These are phyloP conservation scores for Chloromonas sp. DNA, from an alignment of 163 green algal species.

Conservation along the genomic window DNA sequence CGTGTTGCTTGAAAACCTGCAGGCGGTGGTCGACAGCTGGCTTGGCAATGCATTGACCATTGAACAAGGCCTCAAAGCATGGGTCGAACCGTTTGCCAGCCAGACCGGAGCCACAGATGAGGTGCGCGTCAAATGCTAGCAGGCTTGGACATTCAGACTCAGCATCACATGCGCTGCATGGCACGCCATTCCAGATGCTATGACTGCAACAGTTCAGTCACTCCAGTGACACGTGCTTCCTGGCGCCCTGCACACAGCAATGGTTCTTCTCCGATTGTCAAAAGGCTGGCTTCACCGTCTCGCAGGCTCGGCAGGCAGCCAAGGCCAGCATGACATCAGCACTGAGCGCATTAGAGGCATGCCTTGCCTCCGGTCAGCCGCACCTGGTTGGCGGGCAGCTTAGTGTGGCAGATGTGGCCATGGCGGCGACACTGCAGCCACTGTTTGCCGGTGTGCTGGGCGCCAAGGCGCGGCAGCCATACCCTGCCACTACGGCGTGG, in stretches of 20 bases:
- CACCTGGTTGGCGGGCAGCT: conserved; percentile 2
- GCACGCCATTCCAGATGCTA: too few relatives aligned
- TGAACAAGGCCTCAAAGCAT: not conserved
- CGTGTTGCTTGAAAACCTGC: not conserved
- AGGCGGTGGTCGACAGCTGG: not conserved
- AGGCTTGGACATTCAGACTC: too few relatives aligned
- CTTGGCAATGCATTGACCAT: not conserved
- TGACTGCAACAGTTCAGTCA: too few relatives aligned
- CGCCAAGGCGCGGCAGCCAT: conserved; percentile 26
- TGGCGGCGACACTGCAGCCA: conserved; percentile 33
- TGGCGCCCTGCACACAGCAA: too few relatives aligned
- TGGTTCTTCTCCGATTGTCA: too few relatives aligned
- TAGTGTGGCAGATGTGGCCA: conserved; percentile 49
- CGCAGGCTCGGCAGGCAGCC: not conserved
- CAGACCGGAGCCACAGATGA: not conserved
- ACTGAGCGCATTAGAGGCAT: too few relatives aligned
- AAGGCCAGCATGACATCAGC: too few relatives aligned
- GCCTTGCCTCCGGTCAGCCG: too few relatives aligned
- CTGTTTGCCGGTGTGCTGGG: conserved; percentile 49
- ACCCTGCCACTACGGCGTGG: conserved; percentile 28
- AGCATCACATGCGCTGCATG: too few relatives aligned
- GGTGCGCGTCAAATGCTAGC: not conserved
- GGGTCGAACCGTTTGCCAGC: not conserved
- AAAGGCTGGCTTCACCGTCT: not conserved
- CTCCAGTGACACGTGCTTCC: too few relatives aligned